Base-by-base conservation (phyloP, 169 alveolate genomes). In the Cryptosporidium sp. region DNA sequence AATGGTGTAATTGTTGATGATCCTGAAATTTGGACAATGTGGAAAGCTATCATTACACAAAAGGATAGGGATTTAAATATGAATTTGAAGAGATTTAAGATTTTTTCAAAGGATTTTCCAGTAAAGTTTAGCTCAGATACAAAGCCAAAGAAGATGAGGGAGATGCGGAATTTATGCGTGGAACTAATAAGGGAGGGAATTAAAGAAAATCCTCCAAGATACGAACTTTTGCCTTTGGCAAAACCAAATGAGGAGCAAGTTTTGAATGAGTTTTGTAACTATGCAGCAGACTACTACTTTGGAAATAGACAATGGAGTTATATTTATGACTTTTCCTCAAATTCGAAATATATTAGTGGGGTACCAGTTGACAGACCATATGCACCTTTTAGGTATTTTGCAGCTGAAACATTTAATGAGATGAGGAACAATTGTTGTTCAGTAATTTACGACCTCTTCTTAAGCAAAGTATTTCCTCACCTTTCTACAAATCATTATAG, bases 1-100 rank as follows among this genome's bases (percentile, higher is more conserved):
- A 44, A 51, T 33, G 62, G 29, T 21, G 12, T 62, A 1, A 44
- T 80, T 44, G 89, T 80, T 23, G 89, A 80, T 8, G 89, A 80
- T 51, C 65, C 89, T n/a, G 89, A 80, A 39, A 26, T 80, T 10
- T 80, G 89, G 89, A 80, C 89, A 5, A 80, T 80, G 89, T 80
- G 89, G 89, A 42, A 37, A 26, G 89, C 89, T 26, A 80, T 80
- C 1, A 53, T 80, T 23, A 80, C 89, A 4, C 89, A 80, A 80
- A 61, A 48, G 16, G 89, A 80, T 7, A 58, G 89, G 16, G 89
- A 80, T 62, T 10, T 80, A 7, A 5, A 62, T 60, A 80, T 80
- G 89, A 80, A 65, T 42, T 48, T 80, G 35, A 80, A 80, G 48
- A 80, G 89, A 35, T 80, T 80, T 65, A 80, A 48, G 29, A 26